phyloP scores from a whole-genome alignment of 176 grass and related monocot genomes.

The Triticum urartu region DNA sequence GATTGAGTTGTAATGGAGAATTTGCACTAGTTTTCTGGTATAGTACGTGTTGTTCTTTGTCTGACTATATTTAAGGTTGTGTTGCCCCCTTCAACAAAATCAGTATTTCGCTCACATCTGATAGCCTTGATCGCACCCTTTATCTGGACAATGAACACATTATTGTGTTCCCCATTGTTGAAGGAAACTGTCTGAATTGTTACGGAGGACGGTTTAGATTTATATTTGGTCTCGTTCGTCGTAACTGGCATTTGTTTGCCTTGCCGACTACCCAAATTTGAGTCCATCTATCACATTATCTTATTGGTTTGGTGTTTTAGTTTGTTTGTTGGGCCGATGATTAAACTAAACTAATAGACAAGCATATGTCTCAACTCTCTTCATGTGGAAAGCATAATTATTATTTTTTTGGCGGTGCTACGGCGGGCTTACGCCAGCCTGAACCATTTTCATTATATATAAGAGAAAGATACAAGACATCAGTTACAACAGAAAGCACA shows the following conservation, averaged over 20 bases:
- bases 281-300: too few relatives aligned
- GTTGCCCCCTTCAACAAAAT: background rate
- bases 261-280: background rate
- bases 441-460: too few relatives aligned
- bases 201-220: background rate
- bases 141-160: too few relatives aligned
- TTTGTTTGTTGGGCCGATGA: background rate
- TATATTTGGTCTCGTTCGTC: background rate
- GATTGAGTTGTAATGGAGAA: constrained; percentile 33
- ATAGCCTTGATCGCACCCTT: too few relatives aligned
- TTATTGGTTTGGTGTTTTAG: background rate
- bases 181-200: too few relatives aligned
- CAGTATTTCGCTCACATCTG: too few relatives aligned
- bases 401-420: background rate
- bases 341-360: background rate
- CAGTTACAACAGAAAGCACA: too few relatives aligned
- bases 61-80: background rate
- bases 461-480: too few relatives aligned
- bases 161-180: too few relatives aligned
- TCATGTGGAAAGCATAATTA: background rate
- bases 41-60: background rate
- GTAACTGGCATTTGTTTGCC: background rate
- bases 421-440: too few relatives aligned
- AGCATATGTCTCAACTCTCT: background rate
- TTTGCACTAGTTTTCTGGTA: background rate